Conservation (phyloP, 495 filamentous ascomycete species). For the Talaromyces adpressus region DNA sequence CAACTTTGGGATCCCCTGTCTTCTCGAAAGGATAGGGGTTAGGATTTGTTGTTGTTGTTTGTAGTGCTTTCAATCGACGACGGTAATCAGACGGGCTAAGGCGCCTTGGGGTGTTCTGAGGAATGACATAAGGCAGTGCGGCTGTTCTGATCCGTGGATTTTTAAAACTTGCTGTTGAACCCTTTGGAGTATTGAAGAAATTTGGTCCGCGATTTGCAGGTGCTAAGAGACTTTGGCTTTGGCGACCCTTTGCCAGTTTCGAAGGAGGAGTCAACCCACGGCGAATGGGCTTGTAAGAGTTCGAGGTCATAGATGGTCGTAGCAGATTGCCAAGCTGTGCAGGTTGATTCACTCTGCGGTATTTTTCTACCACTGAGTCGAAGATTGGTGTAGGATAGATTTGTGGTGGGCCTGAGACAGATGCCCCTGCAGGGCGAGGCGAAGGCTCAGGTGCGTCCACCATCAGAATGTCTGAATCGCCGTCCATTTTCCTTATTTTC, state of each 20-base stretch:
- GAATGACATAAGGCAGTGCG: not conserved
- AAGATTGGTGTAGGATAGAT: not conserved
- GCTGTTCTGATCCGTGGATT: not conserved
- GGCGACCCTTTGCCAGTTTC: not conserved
- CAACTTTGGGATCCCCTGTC: not conserved
- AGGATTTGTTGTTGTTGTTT: not conserved
- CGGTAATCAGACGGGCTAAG: not conserved
- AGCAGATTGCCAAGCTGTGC: not conserved
- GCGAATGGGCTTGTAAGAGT: not conserved
- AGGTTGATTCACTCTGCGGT: not conserved
- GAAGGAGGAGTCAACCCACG: not conserved
- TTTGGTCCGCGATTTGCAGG: not conserved
- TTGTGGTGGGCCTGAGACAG: not conserved
- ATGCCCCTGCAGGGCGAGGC: not conserved
- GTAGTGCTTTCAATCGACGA: not conserved
- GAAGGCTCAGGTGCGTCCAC: not conserved
- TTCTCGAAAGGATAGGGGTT: not conserved
- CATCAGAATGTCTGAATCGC: not conserved
- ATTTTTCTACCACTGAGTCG: not conserved
- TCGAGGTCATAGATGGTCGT: not conserved
- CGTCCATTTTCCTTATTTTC: conserved; percentile 6
- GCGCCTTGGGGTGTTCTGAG: not conserved
- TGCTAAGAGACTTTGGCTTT: not conserved
- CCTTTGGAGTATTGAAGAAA: not conserved
- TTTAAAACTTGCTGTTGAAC: not conserved